Evolutionary conservation across 2,329 filamentous ascomycete species (phyloP).

Genomic region (Trichoderma hamatum): DNA sequence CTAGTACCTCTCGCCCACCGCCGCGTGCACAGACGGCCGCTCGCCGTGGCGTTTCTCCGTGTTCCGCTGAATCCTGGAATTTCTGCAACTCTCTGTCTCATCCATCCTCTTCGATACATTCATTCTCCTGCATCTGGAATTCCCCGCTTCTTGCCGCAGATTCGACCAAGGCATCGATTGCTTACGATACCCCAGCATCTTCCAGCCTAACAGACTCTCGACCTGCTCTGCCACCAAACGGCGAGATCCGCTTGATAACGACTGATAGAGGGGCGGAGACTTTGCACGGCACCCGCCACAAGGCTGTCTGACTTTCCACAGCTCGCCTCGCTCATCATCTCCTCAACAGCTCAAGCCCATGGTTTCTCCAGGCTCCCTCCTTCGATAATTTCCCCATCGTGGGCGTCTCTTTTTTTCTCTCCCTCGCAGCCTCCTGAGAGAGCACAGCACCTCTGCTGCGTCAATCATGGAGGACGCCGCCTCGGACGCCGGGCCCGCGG

Average conservation of each 20-base stretch:
- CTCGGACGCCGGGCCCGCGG: constrained; percentile 23
- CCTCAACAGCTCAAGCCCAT: constrained; percentile 28
- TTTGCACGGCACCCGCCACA: neutral
- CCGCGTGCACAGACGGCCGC: neutral
- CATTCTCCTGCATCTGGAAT: neutral
- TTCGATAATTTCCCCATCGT: constrained; percentile 25
- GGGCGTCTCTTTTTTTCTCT: constrained; percentile 8
- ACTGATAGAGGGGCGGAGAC: constrained; percentile 16
- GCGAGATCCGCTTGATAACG: neutral
- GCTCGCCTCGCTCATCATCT: neutral
- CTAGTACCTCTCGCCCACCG: neutral
- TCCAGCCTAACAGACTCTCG: neutral
- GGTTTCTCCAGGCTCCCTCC: constrained; percentile 9
- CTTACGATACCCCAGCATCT: neutral
- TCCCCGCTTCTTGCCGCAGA: neutral
- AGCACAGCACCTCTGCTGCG: neutral
- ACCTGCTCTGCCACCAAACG: neutral
- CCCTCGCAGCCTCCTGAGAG: constrained; percentile 1
- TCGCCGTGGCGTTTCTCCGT: constrained; percentile 9
- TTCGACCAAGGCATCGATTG: neutral
- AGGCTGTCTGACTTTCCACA: neutral
- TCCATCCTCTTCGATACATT: constrained; percentile 2
- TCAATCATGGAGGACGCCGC: constrained; percentile 21
- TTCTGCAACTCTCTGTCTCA: neutral
- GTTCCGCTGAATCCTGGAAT: constrained; percentile 5